Evolutionary conservation across 305 asterid species (phyloP).

Genomic region (Fraxinus sp.): DNA sequence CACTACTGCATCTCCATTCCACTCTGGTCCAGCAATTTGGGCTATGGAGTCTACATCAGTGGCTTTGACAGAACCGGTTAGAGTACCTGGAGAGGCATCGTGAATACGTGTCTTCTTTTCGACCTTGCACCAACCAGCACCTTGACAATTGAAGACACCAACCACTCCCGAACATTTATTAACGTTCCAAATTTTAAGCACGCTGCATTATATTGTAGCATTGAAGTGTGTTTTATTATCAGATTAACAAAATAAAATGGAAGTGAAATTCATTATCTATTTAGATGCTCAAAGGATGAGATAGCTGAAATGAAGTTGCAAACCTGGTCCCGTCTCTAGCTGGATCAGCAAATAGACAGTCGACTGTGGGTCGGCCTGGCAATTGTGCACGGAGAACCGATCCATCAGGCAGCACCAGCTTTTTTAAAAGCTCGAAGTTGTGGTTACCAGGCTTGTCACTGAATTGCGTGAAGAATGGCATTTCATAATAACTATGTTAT

Average conservation of each 20-base stretch:
- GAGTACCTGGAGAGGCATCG: constrained; percentile 45
- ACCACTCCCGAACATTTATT: constrained; percentile 52
- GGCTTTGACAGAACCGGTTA: constrained; percentile 39
- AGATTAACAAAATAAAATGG: neutral
- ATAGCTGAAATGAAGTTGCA: neutral
- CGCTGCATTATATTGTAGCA: constrained; percentile 29
- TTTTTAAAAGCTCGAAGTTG: constrained; percentile 49
- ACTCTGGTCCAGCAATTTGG: constrained; percentile 38
- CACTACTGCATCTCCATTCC: constrained; percentile 46
- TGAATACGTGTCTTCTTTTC: constrained; percentile 48
- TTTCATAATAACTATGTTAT: neutral
- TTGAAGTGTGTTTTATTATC: neutral
- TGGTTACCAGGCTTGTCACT: constrained; percentile 59
- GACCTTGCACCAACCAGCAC: constrained; percentile 58
- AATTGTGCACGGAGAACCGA: constrained; percentile 48
- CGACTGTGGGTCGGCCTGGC: constrained; percentile 54
- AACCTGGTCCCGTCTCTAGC: constrained; percentile 56
- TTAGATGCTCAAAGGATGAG: neutral
- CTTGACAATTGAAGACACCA: constrained; percentile 56
- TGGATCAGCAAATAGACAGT: constrained; percentile 53
- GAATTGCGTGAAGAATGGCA: neutral
- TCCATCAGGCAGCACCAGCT: constrained; percentile 52
- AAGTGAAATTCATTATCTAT: neutral
- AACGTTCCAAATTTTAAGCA: constrained; percentile 53
- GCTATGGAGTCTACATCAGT: constrained; percentile 38